Conservation (phyloP, 2,329 filamentous ascomycete genomes). For the Colletotrichum caudatum region DNA sequence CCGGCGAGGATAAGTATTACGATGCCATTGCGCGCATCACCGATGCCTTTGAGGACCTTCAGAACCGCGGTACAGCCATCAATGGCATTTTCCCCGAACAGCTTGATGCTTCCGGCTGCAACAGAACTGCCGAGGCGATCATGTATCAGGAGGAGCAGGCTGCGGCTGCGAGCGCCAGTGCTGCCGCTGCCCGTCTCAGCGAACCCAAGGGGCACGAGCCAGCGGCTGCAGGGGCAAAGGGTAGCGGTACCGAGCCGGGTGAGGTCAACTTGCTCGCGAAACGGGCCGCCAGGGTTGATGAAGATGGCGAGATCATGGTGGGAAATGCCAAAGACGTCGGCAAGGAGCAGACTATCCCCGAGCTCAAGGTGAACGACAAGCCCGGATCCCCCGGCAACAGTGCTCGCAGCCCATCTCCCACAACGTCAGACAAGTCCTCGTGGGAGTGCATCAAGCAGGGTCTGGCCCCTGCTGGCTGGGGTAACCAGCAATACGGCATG, state of each 20-base stretch:
- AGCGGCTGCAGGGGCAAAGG: constrained; percentile 14
- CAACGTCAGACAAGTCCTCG: constrained; percentile 30
- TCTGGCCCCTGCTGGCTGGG: constrained; percentile 61
- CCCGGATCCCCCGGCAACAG: constrained; percentile 24
- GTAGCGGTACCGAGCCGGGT: constrained; percentile 19
- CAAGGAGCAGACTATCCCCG: constrained; percentile 21
- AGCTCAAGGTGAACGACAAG: constrained; percentile 29
- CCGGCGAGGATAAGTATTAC: constrained; percentile 84
- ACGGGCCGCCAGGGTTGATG: constrained; percentile 40
- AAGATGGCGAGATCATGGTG: constrained; percentile 49
- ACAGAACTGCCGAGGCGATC: constrained; percentile 60
- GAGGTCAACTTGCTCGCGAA: constrained; percentile 8
- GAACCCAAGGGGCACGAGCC: constrained; percentile 47
- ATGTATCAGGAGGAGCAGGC: constrained; percentile 50
- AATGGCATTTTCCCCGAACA: constrained; percentile 84
- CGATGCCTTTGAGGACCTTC: constrained; percentile 79
- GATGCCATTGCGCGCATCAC: constrained; percentile 90
- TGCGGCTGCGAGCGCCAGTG: constrained; percentile 48
- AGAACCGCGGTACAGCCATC: constrained; percentile 75
- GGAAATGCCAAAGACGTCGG: constrained; percentile 20
- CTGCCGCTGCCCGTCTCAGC: constrained; percentile 12
- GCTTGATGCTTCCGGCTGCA: constrained; percentile 85
- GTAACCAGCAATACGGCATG: constrained; percentile 66
- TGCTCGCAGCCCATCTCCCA: constrained; percentile 29
- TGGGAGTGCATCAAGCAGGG: constrained; percentile 68